Base-by-base conservation (phyloP, 768 basidiomycete species). In the Rhodosporidiobolus sp. region DNA sequence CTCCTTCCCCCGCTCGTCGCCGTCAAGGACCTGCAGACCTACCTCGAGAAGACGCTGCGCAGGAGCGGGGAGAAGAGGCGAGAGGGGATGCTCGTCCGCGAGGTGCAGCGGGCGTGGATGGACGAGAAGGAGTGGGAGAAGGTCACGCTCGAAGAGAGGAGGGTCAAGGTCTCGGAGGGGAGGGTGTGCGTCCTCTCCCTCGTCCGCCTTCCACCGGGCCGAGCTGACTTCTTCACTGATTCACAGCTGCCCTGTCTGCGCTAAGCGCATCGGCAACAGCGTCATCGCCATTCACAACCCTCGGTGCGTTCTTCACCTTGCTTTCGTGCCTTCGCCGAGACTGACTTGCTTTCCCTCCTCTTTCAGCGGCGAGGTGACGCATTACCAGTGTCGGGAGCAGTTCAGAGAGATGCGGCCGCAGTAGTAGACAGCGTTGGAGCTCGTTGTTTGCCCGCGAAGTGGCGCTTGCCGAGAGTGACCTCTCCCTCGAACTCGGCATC, bases 211-310 rank as follows among this genome's bases (percentile, higher is more conserved):
- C 6, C 5, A 49, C 19, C 48, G 48, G 19, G 10, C 46, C 11
- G 19, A 24, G 17, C 48, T 52, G 53, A 4, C 45, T 57, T 60
- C 54, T 26, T 30, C 62, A 57, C 48, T 22, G 35, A 0, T 69
- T 38, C 65, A 71, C 74, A 95, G 94, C 81, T 98, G 94, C 77
- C 94, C 94, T 1, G 91, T 94, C 80, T 97, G 95, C 78, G 91
- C 94, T 79, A 97, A 98, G 78, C 87, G 94, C 24, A 83, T 98
- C 32, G 94, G 94, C 10, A 89, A 88, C 75, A 94, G 91, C 72
- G 93, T 94, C 46, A 94, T 98, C 76, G 92, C 93, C 0, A 91
- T 95, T 4, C 94, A 97, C 84, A 84, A 89, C 14, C 94, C 94
- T 52, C 85, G 87, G 92, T 90, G 77, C 79, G 88, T 77, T 26